phyloP scores from a whole-genome alignment of 2,329 filamentous ascomycete genomes.

The Venturia effusa region DNA sequence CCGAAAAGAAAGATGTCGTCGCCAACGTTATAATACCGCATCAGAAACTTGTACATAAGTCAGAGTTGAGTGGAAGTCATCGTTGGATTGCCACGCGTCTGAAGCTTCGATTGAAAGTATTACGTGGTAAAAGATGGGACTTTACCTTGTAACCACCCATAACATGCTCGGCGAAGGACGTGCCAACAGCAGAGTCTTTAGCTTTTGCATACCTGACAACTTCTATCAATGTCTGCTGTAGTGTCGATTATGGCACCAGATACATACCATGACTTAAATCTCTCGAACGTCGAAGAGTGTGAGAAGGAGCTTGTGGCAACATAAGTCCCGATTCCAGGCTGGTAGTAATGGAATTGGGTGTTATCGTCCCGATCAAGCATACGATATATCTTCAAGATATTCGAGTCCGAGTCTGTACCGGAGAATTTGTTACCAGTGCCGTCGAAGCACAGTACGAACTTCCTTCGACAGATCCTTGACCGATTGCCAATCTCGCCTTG shows the following conservation, averaged over 20 bases:
- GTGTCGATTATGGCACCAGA: neutral
- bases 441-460: conserved; percentile 31
- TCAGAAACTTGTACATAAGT: conserved; percentile 27
- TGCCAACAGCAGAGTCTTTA: conserved; percentile 70
- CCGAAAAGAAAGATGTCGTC: conserved; percentile 40
- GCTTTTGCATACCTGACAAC: conserved; percentile 43
- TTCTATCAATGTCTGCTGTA: neutral
- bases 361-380: conserved; percentile 54
- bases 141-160: conserved; percentile 76
- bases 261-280: conserved; percentile 49
- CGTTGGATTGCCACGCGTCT: neutral
- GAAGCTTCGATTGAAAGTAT: neutral
- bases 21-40: conserved; percentile 37
- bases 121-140: conserved; percentile 22
- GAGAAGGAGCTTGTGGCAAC: conserved; percentile 50
- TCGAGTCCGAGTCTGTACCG: conserved; percentile 29
- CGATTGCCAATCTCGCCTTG: neutral
- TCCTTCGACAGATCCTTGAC: neutral
- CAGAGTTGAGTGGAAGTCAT: neutral
- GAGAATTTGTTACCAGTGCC: conserved; percentile 33
- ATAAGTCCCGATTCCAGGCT: conserved; percentile 57
- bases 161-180: conserved; percentile 72
- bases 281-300: conserved; percentile 44
- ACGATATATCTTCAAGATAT: conserved; percentile 57
- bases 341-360: conserved; percentile 40